A percentile compares a stretch with the other conserved stretches of the same genome.
Evolutionary conservation across 306 rosid genomes (phyloP).

Genomic region (Corylus americana): DNA sequence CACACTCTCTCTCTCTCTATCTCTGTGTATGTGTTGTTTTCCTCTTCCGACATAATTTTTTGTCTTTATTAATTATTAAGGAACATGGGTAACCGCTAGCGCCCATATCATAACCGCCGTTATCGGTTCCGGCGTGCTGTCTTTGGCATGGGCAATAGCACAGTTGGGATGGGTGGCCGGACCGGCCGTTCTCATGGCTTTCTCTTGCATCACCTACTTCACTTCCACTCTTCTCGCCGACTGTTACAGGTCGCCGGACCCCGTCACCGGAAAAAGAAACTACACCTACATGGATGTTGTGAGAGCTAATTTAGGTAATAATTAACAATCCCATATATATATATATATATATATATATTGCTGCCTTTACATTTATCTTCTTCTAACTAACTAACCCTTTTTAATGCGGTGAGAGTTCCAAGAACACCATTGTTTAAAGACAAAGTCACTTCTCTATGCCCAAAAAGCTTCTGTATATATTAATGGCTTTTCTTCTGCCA

Average conservation of each 20-base stretch:
- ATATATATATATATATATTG: background rate
- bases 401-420: background rate
- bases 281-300: conserved; percentile 93
- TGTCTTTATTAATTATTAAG: conserved; percentile 32
- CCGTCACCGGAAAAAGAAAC: conserved; percentile 82
- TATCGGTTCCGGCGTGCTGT: conserved; percentile 93
- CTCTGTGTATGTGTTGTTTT: background rate
- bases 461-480: background rate
- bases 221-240: conserved; percentile 93
- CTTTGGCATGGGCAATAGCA: conserved; percentile 91
- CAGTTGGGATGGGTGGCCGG: conserved; percentile 97
- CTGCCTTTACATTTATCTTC: background rate
- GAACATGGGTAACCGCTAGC: conserved; percentile 96
- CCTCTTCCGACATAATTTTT: background rate
- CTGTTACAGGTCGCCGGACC: conserved; percentile 79
- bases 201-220: conserved; percentile 87
- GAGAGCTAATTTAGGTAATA: conserved; percentile 58
- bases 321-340: conserved; percentile 6
- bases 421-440: background rate
- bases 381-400: background rate
- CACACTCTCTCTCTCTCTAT: no score
- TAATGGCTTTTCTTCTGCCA: conserved; percentile 23
- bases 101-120: conserved; percentile 97
- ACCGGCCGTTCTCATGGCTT: conserved; percentile 73
- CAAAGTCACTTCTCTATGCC: background rate